Evolutionary conservation across 2,329 filamentous ascomycete species (phyloP).

Genomic region (Hypoxylon sp.): DNA sequence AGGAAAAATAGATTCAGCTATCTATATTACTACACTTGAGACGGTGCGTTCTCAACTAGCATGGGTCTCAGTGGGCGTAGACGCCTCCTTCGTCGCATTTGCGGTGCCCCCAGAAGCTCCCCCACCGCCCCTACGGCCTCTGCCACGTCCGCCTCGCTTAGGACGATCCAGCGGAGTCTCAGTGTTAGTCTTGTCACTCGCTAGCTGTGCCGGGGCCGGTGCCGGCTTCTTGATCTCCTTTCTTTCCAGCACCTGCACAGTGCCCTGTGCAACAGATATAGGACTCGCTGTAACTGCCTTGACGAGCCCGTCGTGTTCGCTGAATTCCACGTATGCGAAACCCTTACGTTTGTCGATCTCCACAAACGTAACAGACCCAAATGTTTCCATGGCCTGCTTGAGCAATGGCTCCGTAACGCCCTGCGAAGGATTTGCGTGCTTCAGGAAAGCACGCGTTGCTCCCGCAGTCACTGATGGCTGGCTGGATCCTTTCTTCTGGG

Average conservation of each 20-base stretch:
- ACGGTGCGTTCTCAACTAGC: constrained; percentile 33
- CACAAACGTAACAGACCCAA: constrained; percentile 80
- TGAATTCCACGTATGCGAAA: constrained; percentile 93
- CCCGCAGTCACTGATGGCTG: constrained; percentile 54
- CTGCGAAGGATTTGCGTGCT: constrained; percentile 88
- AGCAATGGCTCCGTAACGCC: constrained; percentile 88
- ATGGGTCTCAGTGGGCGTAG: constrained; percentile 25
- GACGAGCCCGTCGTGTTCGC: constrained; percentile 75
- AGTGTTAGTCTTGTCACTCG: constrained; percentile 40
- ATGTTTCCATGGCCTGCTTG: constrained; percentile 77
- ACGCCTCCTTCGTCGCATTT: constrained; percentile 26
- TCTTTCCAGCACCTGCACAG: constrained; percentile 86
- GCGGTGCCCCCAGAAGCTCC: constrained; percentile 37
- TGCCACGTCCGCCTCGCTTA: constrained; percentile 49
- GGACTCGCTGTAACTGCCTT: constrained; percentile 87
- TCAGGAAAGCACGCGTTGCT: constrained; percentile 78
- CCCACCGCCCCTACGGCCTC: constrained; percentile 47
- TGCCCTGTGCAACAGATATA: constrained; percentile 83
- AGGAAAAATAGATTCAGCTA: too few relatives aligned
- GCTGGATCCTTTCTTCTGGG: constrained; percentile 51
- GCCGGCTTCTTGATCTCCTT: constrained; percentile 66
- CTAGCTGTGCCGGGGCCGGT: constrained; percentile 35
- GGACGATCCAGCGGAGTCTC: constrained; percentile 46
- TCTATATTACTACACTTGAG: too few relatives aligned
- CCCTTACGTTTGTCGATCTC: constrained; percentile 96